Evolutionary conservation across 805 yeast species (phyloP).

Genomic region (Yarrowia porcina): DNA sequence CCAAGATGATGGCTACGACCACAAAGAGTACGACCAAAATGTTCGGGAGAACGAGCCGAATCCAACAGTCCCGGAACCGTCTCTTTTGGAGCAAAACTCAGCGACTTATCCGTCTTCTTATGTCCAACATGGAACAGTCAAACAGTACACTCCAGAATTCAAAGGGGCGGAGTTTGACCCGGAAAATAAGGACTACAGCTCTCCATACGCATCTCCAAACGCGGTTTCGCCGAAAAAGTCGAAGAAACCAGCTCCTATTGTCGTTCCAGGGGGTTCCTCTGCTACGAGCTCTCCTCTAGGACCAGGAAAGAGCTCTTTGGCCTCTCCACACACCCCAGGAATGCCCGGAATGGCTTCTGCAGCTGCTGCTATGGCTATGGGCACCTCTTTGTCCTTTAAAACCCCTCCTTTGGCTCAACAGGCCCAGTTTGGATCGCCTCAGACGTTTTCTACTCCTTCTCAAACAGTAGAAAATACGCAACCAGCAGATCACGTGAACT

Average conservation of each 20-base stretch:
- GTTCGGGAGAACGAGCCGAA: not conserved
- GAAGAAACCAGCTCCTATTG: not conserved
- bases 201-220: no score
- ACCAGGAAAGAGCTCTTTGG: no score
- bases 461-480: not conserved
- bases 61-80: not conserved
- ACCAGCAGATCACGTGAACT: constrained; percentile 4
- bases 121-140: not conserved
- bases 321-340: no score
- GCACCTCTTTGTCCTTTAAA: not conserved
- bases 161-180: not conserved
- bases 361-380: not conserved
- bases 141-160: not conserved
- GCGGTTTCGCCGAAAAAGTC: not conserved
- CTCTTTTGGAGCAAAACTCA: not conserved
- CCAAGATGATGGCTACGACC: not conserved
- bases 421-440: not conserved
- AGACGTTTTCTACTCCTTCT: not conserved
- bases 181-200: no score
- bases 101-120: not conserved
- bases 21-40: not conserved
- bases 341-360: not conserved
- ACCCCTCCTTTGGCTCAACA: not conserved
- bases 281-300: no score
- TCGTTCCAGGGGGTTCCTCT: not conserved